These are phyloP conservation scores for Cordia subcordata DNA, from an alignment of 257 asterid genomes.

Conservation along the genomic window DNA sequence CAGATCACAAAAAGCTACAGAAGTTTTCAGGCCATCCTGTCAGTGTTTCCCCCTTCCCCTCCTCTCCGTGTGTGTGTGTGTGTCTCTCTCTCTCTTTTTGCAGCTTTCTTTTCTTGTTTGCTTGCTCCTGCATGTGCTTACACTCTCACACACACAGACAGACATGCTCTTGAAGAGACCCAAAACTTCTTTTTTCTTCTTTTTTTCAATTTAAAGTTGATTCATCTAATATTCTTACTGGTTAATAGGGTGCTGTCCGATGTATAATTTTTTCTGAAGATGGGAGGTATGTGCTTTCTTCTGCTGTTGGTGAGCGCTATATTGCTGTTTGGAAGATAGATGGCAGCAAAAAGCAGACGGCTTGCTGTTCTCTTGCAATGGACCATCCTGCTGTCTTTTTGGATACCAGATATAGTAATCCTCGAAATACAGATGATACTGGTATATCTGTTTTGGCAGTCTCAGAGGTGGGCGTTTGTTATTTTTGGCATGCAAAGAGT, in stretches of 20 bases:
- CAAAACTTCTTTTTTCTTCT: no score
- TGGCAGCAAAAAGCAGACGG: conserved; percentile 68
- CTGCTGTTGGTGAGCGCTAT: conserved; percentile 71
- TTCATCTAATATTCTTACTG: conserved; percentile 2
- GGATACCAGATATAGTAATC: conserved; percentile 43
- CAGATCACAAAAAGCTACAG: conserved; percentile 66
- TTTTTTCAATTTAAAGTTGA: background rate
- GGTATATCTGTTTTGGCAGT: conserved; percentile 73
- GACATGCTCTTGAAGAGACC: no score
- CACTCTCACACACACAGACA: background rate
- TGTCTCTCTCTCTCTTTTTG: no score
- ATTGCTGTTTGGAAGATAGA: conserved; percentile 76
- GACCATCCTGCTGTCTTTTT: conserved; percentile 86
- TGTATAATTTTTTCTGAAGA: conserved; percentile 86
- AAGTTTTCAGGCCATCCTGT: conserved; percentile 97
- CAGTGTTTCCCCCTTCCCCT: no score
- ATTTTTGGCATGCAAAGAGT: conserved; percentile 76
- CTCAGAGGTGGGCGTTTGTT: conserved; percentile 84
- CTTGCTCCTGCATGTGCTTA: no score
- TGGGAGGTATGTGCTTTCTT: conserved; percentile 68
- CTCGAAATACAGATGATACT: conserved; percentile 36
- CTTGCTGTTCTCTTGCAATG: conserved; percentile 62
- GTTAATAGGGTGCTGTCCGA: conserved; percentile 67
- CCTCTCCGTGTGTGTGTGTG: no score
- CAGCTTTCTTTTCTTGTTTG: conserved; percentile 6